Conservation (phyloP, 2,329 filamentous ascomycete species). For the Ceratocystiopsis sp. region DNA sequence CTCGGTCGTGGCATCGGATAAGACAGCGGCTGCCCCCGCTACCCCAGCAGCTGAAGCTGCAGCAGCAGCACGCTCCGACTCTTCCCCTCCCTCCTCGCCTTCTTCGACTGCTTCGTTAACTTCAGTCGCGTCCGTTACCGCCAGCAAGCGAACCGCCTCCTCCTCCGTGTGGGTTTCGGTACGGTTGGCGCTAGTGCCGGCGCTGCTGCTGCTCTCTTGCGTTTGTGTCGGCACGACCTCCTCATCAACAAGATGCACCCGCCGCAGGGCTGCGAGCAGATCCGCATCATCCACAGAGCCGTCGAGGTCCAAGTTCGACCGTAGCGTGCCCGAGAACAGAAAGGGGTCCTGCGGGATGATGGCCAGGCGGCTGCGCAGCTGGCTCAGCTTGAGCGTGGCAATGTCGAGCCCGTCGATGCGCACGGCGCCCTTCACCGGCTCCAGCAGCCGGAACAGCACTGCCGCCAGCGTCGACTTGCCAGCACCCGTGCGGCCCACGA, state of each 20-base stretch:
- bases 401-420: constrained; percentile 34
- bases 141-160: constrained; percentile 5
- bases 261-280: constrained; percentile 39
- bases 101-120: constrained; percentile 3
- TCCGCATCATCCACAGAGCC: constrained; percentile 42
- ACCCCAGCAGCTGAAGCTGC: too few relatives aligned
- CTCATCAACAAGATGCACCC: constrained; percentile 36
- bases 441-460: constrained; percentile 42
- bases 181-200: neutral
- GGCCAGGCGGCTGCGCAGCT: constrained; percentile 41
- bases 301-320: constrained; percentile 47
- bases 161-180: constrained; percentile 3
- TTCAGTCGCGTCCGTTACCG: constrained; percentile 6
- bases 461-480: constrained; percentile 50
- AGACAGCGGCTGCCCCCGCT: neutral
- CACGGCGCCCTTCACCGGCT: constrained; percentile 24
- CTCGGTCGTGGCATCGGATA: constrained; percentile 1
- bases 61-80: too few relatives aligned
- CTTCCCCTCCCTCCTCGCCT: neutral
- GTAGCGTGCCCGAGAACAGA: constrained; percentile 46
- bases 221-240: neutral
- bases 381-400: constrained; percentile 38
- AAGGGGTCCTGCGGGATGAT: constrained; percentile 55
- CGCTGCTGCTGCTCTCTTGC: neutral
- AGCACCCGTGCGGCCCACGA: constrained; percentile 48